Evolutionary conservation across 2,329 filamentous ascomycete genomes (phyloP), one percentile per base, ranked within the genome.

Genomic region (Pestalotiopsis sp.): DNA sequence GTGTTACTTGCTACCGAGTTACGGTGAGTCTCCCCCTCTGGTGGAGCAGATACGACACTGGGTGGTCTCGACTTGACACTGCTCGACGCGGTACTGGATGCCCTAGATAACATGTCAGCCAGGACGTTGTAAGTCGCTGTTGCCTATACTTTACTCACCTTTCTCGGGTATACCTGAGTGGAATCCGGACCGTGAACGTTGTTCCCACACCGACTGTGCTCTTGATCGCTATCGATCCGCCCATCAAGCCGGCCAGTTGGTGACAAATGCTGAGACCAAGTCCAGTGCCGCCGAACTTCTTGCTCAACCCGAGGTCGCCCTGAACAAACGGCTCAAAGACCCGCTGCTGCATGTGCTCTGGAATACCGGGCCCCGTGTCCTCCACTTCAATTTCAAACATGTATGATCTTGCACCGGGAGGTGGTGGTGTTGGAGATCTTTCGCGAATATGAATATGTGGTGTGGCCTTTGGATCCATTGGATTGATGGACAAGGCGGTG

Each of bases 321-420:
- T 98, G 95, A 0, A 97, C 93, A 76, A 98, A 98, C 0, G 95
- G 95, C 78, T 97, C 95, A 77, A 98, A 98, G 11, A 98, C 93
- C 73, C 91, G 91, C 68, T 93, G 85, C 73, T 94, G 93, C 79
- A 97, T 88, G 71, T 91, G 83, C 6, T 90, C 87, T 0, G 93
- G 89, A 68, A 97, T 97, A 36, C 95, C 95, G 0, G 94, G 94
- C 0, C 95, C 95, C 0, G 91, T 95, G 73, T 98, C 95, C 76
- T 94, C 87, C 0, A 97, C 93, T 77, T 97, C 92, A 70, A 97
- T 97, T 75, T 97, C 92, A 73, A 97, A 97, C 11, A 90, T 77
- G 66, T 93, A 88, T n/a, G 88, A 87, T 76, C 87, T 90, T 13
- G 91, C 88, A 68, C 86, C 85, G 0, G 84, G 73, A 2, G 91